These are phyloP conservation scores for Microbotryum lychnidis-dioicae DNA, from an alignment of 1,284 basidiomycete genomes.

Conservation along the genomic window DNA sequence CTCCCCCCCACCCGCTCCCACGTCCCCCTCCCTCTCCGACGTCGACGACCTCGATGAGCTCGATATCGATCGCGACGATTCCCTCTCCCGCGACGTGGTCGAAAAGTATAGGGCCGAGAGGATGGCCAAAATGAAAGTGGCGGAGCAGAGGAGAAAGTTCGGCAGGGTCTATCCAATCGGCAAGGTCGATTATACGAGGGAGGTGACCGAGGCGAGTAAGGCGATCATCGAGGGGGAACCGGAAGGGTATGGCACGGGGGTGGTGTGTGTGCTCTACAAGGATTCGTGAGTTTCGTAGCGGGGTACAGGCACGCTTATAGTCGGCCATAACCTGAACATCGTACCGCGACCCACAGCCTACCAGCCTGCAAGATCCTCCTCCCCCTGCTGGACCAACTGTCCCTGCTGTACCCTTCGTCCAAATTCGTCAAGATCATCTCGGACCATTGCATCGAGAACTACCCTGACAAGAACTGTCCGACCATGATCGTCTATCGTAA, in stretches of 20 bases:
- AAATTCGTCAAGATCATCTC: slow-evolving; percentile 96
- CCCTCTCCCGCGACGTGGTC: slow-evolving; percentile 52
- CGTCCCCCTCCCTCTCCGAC: slow-evolving; percentile 27
- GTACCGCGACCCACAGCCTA: slow-evolving; percentile 47
- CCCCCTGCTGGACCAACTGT: slow-evolving; percentile 63
- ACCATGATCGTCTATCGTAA: slow-evolving; percentile 88
- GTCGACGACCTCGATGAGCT: slow-evolving; percentile 57
- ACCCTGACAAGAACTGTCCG: slow-evolving; percentile 83
- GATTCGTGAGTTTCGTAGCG: slow-evolving; percentile 54
- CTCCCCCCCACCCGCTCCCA: slow-evolving; percentile 20
- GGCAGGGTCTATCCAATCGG: slow-evolving; percentile 79
- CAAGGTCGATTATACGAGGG: slow-evolving; percentile 85
- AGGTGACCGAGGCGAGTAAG: slow-evolving; percentile 87
- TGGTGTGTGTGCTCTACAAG: slow-evolving; percentile 82
- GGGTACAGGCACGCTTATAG: not conserved
- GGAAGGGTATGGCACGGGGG: slow-evolving; percentile 63
- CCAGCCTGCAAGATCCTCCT: slow-evolving; percentile 68
- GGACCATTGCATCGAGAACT: slow-evolving; percentile 89
- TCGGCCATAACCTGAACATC: not conserved
- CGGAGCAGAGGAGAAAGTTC: slow-evolving; percentile 62
- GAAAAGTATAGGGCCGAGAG: slow-evolving; percentile 60
- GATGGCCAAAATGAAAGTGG: slow-evolving; percentile 56
- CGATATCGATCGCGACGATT: slow-evolving; percentile 60
- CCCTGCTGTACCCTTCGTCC: slow-evolving; percentile 73
- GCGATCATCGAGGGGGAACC: slow-evolving; percentile 58